A percentile compares a stretch with the other conserved stretches of the same genome.
Conservation (phyloP, 2,329 filamentous ascomycete species). For the Pseudocercospora macadamiae region DNA sequence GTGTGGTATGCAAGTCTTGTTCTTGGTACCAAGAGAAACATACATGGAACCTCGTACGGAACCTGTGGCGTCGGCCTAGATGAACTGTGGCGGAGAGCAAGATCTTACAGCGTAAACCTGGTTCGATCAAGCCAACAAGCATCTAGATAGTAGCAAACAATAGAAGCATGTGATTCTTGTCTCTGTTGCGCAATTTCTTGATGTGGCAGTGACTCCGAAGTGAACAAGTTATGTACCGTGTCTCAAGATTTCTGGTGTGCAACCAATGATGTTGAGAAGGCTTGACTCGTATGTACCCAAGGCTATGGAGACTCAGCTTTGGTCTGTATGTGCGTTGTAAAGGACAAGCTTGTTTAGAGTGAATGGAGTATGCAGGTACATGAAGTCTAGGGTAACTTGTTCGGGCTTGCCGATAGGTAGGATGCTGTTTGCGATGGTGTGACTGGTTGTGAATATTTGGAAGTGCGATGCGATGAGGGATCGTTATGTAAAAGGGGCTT, state of each 20-base stretch:
- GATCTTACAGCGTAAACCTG: not conserved
- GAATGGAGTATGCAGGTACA: not conserved
- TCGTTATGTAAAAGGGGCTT: too few relatives aligned
- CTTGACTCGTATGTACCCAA: not conserved
- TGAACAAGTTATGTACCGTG: not conserved
- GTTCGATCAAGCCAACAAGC: not conserved
- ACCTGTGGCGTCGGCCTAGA: not conserved
- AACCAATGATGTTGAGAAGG: not conserved
- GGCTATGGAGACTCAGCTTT: not conserved
- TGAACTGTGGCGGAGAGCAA: not conserved
- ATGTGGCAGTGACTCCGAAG: not conserved
- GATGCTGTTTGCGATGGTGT: not conserved
- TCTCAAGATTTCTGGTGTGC: not conserved
- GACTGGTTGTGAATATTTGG: not conserved
- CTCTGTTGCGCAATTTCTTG: constrained; percentile 4
- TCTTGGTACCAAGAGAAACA: not conserved
- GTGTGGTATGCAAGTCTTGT: too few relatives aligned
- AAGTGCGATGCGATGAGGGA: not conserved
- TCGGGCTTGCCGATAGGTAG: not conserved
- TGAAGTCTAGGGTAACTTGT: not conserved
- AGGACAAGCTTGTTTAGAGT: not conserved
- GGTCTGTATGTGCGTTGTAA: not conserved
- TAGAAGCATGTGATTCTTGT: too few relatives aligned
- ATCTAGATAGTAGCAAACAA: not conserved
- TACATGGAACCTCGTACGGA: not conserved